phyloP scores from a whole-genome alignment of 192 early-diverging fungal genomes.

The Lunasporangiospora selenospora region DNA sequence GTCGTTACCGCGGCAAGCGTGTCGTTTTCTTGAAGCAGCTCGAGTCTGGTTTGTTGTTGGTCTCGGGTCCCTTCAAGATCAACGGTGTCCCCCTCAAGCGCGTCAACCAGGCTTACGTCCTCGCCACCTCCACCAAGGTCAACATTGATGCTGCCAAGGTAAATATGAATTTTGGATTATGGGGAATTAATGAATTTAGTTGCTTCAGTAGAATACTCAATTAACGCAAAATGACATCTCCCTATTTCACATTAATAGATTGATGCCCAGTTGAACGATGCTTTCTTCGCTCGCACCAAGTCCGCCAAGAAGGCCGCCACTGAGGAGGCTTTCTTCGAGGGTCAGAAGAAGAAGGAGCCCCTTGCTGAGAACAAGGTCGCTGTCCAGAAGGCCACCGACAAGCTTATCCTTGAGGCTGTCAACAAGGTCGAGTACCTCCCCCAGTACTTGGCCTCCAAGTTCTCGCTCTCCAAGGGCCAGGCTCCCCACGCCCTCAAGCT shows the following conservation, averaged over 20 bases:
- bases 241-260: neutral
- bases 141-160: conserved; percentile 82
- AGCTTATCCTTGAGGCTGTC: conserved; percentile 76
- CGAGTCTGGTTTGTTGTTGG: conserved; percentile 91
- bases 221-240: neutral
- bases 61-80: conserved; percentile 97
- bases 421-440: conserved; percentile 87
- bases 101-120: conserved; percentile 99
- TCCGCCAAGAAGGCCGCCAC: conserved; percentile 68
- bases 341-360: conserved; percentile 68
- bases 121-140: conserved; percentile 99
- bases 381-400: conserved; percentile 87
- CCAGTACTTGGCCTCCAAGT: conserved; percentile 88
- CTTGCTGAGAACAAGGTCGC: conserved; percentile 72
- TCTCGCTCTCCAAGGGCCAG: conserved; percentile 96
- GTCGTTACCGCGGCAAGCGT: conserved; percentile 97
- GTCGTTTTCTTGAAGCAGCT: conserved; percentile 99
- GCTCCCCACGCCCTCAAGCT: conserved; percentile 96
- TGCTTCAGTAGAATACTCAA: too few species aligned
- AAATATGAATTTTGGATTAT: too few species aligned
- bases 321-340: conserved; percentile 85
- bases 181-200: too few species aligned
- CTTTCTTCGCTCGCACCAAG: conserved; percentile 84
- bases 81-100: conserved; percentile 99
- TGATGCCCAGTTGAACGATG: conserved; percentile 79